These are phyloP conservation scores for Cryptococcus jaspeensis DNA, from an alignment of 1,284 basidiomycete species.

Conservation along the genomic window DNA sequence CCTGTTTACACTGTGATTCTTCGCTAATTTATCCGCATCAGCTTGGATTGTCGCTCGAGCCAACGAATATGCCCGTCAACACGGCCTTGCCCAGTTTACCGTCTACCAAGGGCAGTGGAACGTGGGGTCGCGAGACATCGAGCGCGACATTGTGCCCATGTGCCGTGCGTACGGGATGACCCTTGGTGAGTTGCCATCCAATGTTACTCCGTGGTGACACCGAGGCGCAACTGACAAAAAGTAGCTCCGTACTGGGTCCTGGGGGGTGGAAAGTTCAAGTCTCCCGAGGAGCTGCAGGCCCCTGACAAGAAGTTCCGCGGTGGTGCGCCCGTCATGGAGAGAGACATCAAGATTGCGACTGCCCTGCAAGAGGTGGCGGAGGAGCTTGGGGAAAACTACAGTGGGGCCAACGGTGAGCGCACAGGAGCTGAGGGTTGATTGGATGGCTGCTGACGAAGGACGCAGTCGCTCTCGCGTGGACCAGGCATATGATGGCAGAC, in stretches of 20 bases:
- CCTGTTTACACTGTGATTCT: neutral
- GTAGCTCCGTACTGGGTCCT: constrained; percentile 51
- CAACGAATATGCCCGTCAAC: constrained; percentile 57
- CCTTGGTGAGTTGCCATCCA: constrained; percentile 27
- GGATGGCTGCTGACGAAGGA: neutral
- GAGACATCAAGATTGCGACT: constrained; percentile 24
- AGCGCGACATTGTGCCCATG: constrained; percentile 65
- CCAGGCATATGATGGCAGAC: constrained; percentile 28
- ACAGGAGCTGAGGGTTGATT: neutral
- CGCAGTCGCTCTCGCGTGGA: constrained; percentile 39
- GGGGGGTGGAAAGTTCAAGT: constrained; percentile 51
- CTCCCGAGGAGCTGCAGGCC: constrained; percentile 44
- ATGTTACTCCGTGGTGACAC: neutral
- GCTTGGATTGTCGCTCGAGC: constrained; percentile 59
- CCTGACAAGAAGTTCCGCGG: constrained; percentile 20
- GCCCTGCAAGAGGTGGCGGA: constrained; percentile 48
- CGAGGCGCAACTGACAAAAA: neutral
- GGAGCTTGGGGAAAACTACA: constrained; percentile 50
- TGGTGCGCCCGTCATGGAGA: constrained; percentile 24
- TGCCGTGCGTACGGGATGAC: constrained; percentile 53
- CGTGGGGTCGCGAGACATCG: constrained; percentile 54
- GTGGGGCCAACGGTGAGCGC: constrained; percentile 28
- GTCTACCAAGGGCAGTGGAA: constrained; percentile 62
- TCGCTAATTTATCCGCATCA: neutral
- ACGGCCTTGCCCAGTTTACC: constrained; percentile 57